phyloP scores from a whole-genome alignment of 805 yeast genomes.

The Cyberlindnera subsufficiens region DNA sequence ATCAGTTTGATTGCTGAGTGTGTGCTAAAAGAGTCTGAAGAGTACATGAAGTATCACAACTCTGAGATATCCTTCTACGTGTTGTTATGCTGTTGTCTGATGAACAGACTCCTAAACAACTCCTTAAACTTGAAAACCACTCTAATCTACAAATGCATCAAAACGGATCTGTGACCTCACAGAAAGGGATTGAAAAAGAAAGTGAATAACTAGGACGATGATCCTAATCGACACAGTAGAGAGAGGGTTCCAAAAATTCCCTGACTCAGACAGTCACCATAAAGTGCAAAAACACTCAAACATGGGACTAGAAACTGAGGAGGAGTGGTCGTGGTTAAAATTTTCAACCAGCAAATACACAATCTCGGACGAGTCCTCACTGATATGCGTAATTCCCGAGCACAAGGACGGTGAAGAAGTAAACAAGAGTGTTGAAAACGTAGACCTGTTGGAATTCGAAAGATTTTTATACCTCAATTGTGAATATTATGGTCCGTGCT shows the following conservation, averaged over 20 bases:
- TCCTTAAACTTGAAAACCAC: too few relatives aligned
- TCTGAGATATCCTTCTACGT: too few relatives aligned
- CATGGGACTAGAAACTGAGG: slow-evolving; percentile 5
- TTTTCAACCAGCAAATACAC: slow-evolving; percentile 99
- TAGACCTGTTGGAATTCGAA: background rate
- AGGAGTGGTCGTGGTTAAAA: slow-evolving; percentile 91
- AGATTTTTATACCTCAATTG: background rate
- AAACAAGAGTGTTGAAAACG: too few relatives aligned
- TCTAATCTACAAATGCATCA: too few relatives aligned
- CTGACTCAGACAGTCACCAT: slow-evolving; percentile 27
- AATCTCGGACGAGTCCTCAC: slow-evolving; percentile 99
- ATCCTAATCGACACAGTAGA: background rate
- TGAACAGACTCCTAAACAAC: too few relatives aligned
- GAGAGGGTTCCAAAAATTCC: slow-evolving; percentile 21
- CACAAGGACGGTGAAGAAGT: slow-evolving; percentile 77
- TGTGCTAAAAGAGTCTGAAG: too few relatives aligned
- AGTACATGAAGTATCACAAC: too few relatives aligned
- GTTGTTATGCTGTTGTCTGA: too few relatives aligned
- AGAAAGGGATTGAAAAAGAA: too few relatives aligned
- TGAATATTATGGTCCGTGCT: background rate
- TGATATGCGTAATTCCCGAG: slow-evolving; percentile 99
- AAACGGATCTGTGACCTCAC: too few relatives aligned
- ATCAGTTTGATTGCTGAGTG: too few relatives aligned
- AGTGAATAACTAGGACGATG: background rate
- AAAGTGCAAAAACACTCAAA: slow-evolving; percentile 45